Conservation (phyloP, 495 filamentous ascomycete genomes). For the Aspergillus cavernicola region DNA sequence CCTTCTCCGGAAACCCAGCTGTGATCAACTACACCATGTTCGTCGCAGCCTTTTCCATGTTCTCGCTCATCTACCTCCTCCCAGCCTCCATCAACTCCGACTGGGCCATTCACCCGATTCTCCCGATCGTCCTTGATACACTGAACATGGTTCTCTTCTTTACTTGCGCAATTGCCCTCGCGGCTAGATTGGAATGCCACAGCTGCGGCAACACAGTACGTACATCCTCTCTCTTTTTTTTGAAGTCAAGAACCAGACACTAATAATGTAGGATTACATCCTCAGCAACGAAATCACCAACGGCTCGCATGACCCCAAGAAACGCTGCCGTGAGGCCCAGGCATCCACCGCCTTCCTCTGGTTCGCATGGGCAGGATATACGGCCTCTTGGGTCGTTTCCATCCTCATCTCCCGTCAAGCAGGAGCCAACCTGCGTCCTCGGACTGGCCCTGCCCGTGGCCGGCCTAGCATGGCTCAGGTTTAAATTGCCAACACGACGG, state of each 20-base stretch:
- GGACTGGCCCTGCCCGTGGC: constrained; percentile 33
- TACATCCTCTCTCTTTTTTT: constrained; percentile 10
- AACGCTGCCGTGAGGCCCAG: constrained; percentile 68
- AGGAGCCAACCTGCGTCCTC: constrained; percentile 39
- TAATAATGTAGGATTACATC: constrained; percentile 49
- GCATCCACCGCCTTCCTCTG: constrained; percentile 66
- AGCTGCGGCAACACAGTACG: constrained; percentile 61
- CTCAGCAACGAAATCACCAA: constrained; percentile 56
- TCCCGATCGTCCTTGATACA: constrained; percentile 53
- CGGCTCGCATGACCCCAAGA: constrained; percentile 47
- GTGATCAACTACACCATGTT: constrained; percentile 64
- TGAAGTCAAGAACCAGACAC: not conserved
- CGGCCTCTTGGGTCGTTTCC: constrained; percentile 50
- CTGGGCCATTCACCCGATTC: constrained; percentile 50
- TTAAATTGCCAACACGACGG: constrained; percentile 33
- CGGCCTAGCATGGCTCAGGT: constrained; percentile 63
- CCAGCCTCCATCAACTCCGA: constrained; percentile 47
- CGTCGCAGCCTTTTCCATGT: constrained; percentile 59
- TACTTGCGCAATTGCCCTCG: constrained; percentile 59
- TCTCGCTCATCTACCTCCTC: constrained; percentile 60
- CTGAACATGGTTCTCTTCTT: constrained; percentile 66
- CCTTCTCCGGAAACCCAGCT: constrained; percentile 51
- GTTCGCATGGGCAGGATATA: constrained; percentile 64
- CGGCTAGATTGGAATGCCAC: constrained; percentile 55
- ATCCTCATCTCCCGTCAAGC: constrained; percentile 38